A percentile compares a stretch with the other conserved stretches of the same genome.
Evolutionary conservation across 148 eudicot species (phyloP).

Genomic region (Diospyros lotus): DNA sequence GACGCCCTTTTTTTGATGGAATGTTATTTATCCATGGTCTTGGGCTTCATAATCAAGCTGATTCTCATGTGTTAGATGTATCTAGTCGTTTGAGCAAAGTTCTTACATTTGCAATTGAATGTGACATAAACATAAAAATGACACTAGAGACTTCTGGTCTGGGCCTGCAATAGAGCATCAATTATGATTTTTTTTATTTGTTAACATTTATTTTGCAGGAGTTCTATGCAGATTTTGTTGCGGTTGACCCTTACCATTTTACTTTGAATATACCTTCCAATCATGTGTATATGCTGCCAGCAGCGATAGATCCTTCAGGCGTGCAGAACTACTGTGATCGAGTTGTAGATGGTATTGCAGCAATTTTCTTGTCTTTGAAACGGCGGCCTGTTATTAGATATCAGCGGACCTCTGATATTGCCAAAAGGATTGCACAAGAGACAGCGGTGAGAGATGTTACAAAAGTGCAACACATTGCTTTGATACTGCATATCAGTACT

Average conservation of each 20-base stretch:
- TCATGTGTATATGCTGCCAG: slow-evolving; percentile 92
- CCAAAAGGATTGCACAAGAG: slow-evolving; percentile 88
- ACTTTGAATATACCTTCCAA: slow-evolving; percentile 67
- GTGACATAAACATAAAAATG: neutral
- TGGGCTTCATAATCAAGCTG: no score
- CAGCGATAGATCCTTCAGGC: slow-evolving; percentile 71
- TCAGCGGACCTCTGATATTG: slow-evolving; percentile 88
- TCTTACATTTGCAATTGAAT: no score
- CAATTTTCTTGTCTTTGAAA: slow-evolving; percentile 77
- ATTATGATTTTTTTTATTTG: neutral
- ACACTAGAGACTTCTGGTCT: neutral
- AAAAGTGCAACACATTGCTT: neutral
- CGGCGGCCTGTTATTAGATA: slow-evolving; percentile 86
- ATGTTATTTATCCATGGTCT: no score
- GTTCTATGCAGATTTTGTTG: slow-evolving; percentile 88
- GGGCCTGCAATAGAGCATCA: neutral
- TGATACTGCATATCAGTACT: neutral
- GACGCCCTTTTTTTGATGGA: no score
- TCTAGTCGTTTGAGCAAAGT: neutral
- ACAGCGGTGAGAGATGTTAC: slow-evolving; percentile 55
- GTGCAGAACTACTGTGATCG: slow-evolving; percentile 80
- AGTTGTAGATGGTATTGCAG: slow-evolving; percentile 87
- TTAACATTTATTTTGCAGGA: slow-evolving; percentile 49
- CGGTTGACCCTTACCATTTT: slow-evolving; percentile 82
- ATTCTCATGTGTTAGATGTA: neutral